These are phyloP conservation scores for Stenocarpella maydis DNA, from an alignment of 2,329 filamentous ascomycete species.

Conservation along the genomic window DNA sequence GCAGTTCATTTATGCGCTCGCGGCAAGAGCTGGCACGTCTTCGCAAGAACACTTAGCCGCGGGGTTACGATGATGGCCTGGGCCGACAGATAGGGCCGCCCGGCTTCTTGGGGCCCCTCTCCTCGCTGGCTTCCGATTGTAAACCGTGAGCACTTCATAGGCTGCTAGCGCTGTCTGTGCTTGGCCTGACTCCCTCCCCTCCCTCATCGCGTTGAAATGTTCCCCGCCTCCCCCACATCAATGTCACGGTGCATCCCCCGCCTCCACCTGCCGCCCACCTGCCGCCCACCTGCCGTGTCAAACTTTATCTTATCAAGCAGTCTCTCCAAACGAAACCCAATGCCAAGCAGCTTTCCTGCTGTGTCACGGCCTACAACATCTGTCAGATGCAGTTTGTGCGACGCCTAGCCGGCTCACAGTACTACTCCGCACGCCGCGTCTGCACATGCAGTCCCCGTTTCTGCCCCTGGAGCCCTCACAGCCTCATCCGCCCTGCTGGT, in stretches of 20 bases:
- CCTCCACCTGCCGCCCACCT: slow-evolving; percentile 6
- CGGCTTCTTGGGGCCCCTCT: not conserved
- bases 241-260: not conserved
- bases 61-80: slow-evolving; percentile 15
- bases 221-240: not conserved
- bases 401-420: not conserved
- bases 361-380: not conserved
- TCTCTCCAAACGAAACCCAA: too few species aligned
- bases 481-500: not conserved
- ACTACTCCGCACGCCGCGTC: not conserved
- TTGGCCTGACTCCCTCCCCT: not conserved
- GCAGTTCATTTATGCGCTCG: slow-evolving; percentile 15
- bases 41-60: slow-evolving; percentile 17
- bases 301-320: not conserved
- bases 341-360: not conserved
- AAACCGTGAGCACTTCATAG: slow-evolving; percentile 10
- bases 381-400: slow-evolving; percentile 3
- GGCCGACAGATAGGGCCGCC: not conserved
- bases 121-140: slow-evolving; percentile 7
- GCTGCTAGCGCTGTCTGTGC: not conserved
- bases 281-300: too few species aligned
- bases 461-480: not conserved
- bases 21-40: not conserved
- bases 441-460: not conserved
- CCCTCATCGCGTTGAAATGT: too few species aligned